Conservation (phyloP, 352 stramenopile species). For the Pythium aristosporum region DNA sequence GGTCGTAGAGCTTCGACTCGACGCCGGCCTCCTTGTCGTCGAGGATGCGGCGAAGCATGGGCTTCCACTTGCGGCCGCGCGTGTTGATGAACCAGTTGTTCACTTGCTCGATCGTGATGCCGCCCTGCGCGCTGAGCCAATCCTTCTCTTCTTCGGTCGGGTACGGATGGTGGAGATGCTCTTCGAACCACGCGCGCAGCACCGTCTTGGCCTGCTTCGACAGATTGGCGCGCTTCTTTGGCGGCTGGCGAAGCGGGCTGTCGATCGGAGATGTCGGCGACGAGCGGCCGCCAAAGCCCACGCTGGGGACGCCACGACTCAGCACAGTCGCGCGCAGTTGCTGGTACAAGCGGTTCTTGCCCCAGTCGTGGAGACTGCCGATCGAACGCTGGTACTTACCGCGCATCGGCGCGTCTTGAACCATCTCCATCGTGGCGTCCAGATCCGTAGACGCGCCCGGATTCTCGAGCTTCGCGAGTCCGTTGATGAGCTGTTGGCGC, state of each 20-base stretch:
- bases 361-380: slow-evolving; percentile 18
- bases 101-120: slow-evolving; percentile 84
- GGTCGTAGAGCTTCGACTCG: slow-evolving; percentile 63
- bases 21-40: slow-evolving; percentile 54
- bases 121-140: slow-evolving; percentile 53
- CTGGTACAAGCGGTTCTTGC: slow-evolving; percentile 29
- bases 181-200: slow-evolving; percentile 80
- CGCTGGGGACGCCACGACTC: slow-evolving; percentile 9
- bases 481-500: slow-evolving; percentile 25
- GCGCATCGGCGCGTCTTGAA: slow-evolving; percentile 19
- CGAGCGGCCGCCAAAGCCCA: slow-evolving; percentile 2
- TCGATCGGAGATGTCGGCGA: slow-evolving; percentile 24
- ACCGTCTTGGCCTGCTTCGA: slow-evolving; percentile 73
- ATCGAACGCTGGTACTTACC: slow-evolving; percentile 26
- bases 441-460: slow-evolving; percentile 8
- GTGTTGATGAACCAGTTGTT: slow-evolving; percentile 92
- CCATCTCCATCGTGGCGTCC: slow-evolving; percentile 18
- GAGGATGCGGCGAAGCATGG: slow-evolving; percentile 74
- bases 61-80: slow-evolving; percentile 83
- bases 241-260: slow-evolving; percentile 25
- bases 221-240: slow-evolving; percentile 76
- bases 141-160: slow-evolving; percentile 85
- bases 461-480: slow-evolving; percentile 16
- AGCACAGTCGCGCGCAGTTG: slow-evolving; percentile 21
- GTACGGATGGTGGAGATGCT: slow-evolving; percentile 83